Conservation (phyloP, 2,329 filamentous ascomycete genomes). For the Aspergillus floridensis region DNA sequence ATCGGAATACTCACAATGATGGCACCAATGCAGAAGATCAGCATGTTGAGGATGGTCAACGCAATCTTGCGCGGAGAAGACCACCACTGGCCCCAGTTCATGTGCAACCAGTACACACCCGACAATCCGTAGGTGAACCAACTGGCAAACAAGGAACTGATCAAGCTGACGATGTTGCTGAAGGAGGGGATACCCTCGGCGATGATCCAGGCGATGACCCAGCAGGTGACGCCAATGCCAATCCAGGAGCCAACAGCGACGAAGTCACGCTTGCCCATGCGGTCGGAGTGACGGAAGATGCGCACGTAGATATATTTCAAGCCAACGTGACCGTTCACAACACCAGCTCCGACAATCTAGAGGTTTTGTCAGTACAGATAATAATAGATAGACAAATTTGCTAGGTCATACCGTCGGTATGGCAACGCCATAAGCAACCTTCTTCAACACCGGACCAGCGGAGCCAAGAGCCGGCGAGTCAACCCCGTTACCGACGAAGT, state of each 20-base stretch:
- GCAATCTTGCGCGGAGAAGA: slow-evolving; percentile 44
- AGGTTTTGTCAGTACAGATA: not conserved
- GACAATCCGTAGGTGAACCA: slow-evolving; percentile 56
- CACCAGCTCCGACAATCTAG: slow-evolving; percentile 64
- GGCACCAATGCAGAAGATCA: slow-evolving; percentile 39
- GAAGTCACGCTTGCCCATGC: slow-evolving; percentile 50
- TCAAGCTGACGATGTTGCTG: slow-evolving; percentile 62
- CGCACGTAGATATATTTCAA: slow-evolving; percentile 65
- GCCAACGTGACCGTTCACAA: slow-evolving; percentile 66
- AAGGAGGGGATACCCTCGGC: slow-evolving; percentile 69
- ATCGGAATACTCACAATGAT: slow-evolving; percentile 21
- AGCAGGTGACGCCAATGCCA: slow-evolving; percentile 54
- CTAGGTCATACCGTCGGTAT: slow-evolving; percentile 54
- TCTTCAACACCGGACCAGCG: slow-evolving; percentile 54
- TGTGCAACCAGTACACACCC: slow-evolving; percentile 47
- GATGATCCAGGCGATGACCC: slow-evolving; percentile 64
- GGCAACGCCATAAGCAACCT: slow-evolving; percentile 66
- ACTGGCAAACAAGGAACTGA: slow-evolving; percentile 60
- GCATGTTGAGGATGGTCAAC: slow-evolving; percentile 45
- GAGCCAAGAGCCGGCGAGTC: slow-evolving; percentile 65
- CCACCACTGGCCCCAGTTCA: slow-evolving; percentile 46
- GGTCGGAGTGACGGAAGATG: slow-evolving; percentile 58
- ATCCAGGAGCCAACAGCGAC: slow-evolving; percentile 59
- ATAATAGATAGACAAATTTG: not conserved
- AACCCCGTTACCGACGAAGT: slow-evolving; percentile 61